Percentiles rank a stretch among this genome's conserved stretches.
Conservation (phyloP, 2,329 filamentous ascomycete species). For the Elsinoe necatrix region DNA sequence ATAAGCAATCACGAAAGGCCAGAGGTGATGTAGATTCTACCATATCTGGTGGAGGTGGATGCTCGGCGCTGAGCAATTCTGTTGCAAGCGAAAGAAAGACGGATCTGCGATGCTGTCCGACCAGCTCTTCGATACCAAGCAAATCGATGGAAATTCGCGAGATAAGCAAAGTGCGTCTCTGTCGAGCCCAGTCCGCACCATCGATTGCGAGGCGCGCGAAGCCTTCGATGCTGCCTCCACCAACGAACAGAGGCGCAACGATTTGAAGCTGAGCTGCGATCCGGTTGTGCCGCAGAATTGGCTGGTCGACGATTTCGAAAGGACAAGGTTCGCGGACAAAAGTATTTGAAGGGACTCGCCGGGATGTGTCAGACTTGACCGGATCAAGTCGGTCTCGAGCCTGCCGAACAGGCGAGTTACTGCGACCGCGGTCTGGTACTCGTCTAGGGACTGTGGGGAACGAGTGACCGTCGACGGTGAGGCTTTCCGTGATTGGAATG, state of each 20-base stretch:
- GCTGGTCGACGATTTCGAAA: constrained; percentile 43
- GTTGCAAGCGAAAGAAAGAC: constrained; percentile 46
- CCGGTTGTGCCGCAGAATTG: constrained; percentile 41
- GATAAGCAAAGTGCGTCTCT: constrained; percentile 39
- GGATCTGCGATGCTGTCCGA: constrained; percentile 34
- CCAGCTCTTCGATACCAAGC: constrained; percentile 45
- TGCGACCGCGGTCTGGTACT: constrained; percentile 39
- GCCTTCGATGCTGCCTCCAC: constrained; percentile 47
- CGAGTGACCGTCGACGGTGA: constrained; percentile 14
- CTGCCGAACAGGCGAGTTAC: constrained; percentile 42
- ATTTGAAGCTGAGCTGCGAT: constrained; percentile 43
- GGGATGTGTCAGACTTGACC: constrained; percentile 35
- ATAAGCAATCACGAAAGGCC: constrained; percentile 35
- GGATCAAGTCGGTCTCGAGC: constrained; percentile 34
- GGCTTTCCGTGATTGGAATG: not conserved
- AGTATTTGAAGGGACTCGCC: constrained; percentile 41
- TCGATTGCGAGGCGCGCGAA: constrained; percentile 41
- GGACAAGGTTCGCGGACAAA: constrained; percentile 40
- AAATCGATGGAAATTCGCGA: constrained; percentile 44
- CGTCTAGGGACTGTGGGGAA: constrained; percentile 20
- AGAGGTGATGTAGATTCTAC: constrained; percentile 37
- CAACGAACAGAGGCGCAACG: constrained; percentile 46
- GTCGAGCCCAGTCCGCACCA: constrained; percentile 37
- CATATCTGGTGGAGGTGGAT: constrained; percentile 45
- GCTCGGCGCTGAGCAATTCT: constrained; percentile 42